phyloP scores from a whole-genome alignment of 2,329 filamentous ascomycete genomes.

The Hypoxylon sp. region DNA sequence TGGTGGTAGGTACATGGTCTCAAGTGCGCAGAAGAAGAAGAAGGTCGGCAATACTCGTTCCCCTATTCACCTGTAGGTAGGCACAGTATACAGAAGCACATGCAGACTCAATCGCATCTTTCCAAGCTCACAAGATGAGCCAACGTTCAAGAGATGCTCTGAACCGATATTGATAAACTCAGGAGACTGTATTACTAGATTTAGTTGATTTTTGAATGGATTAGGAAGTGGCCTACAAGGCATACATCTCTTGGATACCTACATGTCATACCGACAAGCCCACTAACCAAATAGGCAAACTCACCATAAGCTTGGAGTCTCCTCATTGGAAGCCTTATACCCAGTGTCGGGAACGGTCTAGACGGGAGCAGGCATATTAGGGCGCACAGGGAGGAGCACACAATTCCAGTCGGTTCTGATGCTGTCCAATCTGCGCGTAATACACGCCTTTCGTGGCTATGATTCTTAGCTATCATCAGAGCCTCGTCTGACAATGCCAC shows the following conservation, averaged over 20 bases:
- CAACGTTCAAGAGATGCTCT: not conserved
- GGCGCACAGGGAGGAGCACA: not conserved
- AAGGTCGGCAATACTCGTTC: not conserved
- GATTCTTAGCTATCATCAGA: slow-evolving; percentile 6
- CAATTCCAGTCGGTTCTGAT: slow-evolving; percentile 4
- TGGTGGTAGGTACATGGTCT: not conserved
- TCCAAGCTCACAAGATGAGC: not conserved
- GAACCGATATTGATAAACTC: not conserved
- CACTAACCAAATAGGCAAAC: not conserved
- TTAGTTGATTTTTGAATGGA: not conserved
- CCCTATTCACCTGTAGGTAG: not conserved
- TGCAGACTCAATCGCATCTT: not conserved
- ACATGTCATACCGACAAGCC: not conserved
- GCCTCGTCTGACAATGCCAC: slow-evolving; percentile 20
- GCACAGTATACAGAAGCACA: no score
- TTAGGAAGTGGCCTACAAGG: not conserved
- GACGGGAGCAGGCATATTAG: not conserved
- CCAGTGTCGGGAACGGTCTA: not conserved
- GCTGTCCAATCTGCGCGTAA: not conserved
- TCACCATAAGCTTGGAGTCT: not conserved
- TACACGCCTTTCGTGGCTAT: not conserved
- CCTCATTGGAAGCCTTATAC: slow-evolving; percentile 4
- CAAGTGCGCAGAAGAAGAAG: not conserved
- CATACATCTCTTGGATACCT: not conserved
- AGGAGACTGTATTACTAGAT: not conserved